Base-by-base conservation (phyloP, 1,139 yeast species). In the Pichia sp. region DNA sequence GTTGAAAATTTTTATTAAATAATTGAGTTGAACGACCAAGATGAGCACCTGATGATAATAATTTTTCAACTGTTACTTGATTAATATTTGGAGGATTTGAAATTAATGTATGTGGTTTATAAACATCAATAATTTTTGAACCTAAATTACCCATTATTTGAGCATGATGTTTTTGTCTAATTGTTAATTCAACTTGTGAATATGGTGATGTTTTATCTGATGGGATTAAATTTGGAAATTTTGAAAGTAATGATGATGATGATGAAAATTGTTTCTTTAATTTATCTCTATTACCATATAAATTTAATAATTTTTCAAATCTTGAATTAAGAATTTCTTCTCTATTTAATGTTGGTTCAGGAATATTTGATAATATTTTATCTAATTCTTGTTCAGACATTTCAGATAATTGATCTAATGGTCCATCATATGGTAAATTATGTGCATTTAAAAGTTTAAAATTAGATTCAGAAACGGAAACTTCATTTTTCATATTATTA, bases 41-140 rank as follows among this genome's bases (percentile, higher is more conserved):
- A 64, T 92, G 98, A 42, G 92, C 92, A 38, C 97, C 97, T 0
- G 97, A 87, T 5, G 97, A 95, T 65, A 90, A 63, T 44, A 90
- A 72, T 47, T 80, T 79, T 27, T 86, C 69, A 30, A 87, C 68
- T 2, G 92, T 73, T 11, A 85, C 62, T 48, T 83, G 78, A 30
- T 74, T 67, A 25, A 78, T 69, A 30, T 71, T 59, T 30, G 73
- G 69, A 12, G 96, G 96, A 25, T 68, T 63, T 43, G 71, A 70
- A 28, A 82, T 71, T 51, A 85, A 86, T 52, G 74, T 70, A 58
- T 82, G 80, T 24, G 96, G 95, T 44, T 68, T 66, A 61, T 86
- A 87, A 9, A 85, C 79, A 47, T 80, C 70, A 32, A 70, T 64
- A 10, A 87, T 58, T n/a, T 66, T 59, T 1, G 95, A 80, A 0